A percentile compares a stretch with the other conserved stretches of the same genome.
Evolutionary conservation across 257 asterid genomes (phyloP).

Genomic region (Solanum etuberosum): DNA sequence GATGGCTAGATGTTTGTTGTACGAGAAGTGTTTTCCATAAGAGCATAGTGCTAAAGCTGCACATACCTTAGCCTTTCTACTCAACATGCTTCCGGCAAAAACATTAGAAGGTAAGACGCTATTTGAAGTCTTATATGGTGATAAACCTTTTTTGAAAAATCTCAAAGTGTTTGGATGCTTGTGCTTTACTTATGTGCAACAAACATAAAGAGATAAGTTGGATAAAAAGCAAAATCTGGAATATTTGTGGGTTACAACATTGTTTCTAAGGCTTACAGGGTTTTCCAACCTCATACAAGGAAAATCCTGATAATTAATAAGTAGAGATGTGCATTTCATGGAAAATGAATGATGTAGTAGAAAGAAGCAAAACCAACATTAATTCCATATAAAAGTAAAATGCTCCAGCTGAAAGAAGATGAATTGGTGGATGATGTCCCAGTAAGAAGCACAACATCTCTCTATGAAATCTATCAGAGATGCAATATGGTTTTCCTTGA

Average conservation of each 20-base stretch:
- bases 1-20: neutral
- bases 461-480: no score
- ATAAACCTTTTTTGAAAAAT: no score
- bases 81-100: neutral
- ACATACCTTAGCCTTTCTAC: neutral
- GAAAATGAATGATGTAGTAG: neutral
- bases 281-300: neutral
- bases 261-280: neutral
- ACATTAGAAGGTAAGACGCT: neutral
- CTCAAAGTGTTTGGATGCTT: neutral
- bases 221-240: neutral
- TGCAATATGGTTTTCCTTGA: neutral
- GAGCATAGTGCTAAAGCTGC: neutral
- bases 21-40: neutral
- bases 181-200: no score
- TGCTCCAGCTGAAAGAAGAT: neutral
- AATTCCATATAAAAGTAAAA: neutral
- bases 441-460: neutral
- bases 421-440: neutral
- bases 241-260: neutral
- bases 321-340: neutral
- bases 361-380: neutral
- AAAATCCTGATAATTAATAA: neutral
- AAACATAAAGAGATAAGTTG: no score
- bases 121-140: neutral